A percentile compares a stretch with the other conserved stretches of the same genome.
phyloP scores from a whole-genome alignment of 805 yeast species.

The Kodamaea neixiangensis region DNA sequence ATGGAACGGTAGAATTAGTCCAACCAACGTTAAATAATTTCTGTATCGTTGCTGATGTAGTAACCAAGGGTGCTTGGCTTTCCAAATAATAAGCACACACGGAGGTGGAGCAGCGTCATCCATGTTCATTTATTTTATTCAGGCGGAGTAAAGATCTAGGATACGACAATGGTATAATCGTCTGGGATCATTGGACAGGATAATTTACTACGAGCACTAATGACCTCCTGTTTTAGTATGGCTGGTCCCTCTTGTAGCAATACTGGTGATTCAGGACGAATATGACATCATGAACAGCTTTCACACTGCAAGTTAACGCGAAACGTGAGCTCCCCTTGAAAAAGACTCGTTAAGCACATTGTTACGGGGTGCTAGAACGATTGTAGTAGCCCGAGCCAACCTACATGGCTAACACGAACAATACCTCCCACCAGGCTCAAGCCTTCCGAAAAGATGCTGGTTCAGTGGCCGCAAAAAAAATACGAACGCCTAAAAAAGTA shows the following conservation, averaged over 20 bases:
- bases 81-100: too few species aligned
- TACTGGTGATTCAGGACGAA: neutral
- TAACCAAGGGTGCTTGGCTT: too few species aligned
- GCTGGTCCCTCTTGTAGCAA: neutral
- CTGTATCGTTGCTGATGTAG: too few species aligned
- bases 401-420: neutral
- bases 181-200: too few species aligned
- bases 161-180: too few species aligned
- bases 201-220: too few species aligned
- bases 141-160: too few species aligned
- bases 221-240: neutral
- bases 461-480: conserved; percentile 2
- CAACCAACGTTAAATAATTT: too few species aligned
- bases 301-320: neutral
- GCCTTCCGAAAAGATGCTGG: neutral
- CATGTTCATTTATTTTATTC: too few species aligned
- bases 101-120: too few species aligned
- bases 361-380: neutral
- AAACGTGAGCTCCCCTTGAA: neutral
- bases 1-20: too few species aligned
- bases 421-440: neutral
- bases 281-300: neutral
- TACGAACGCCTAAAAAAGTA: neutral
- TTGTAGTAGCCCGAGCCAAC: neutral
- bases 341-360: neutral